These are phyloP conservation scores for Leccinum imitatum DNA, from an alignment of 768 basidiomycete genomes.

Conservation along the genomic window DNA sequence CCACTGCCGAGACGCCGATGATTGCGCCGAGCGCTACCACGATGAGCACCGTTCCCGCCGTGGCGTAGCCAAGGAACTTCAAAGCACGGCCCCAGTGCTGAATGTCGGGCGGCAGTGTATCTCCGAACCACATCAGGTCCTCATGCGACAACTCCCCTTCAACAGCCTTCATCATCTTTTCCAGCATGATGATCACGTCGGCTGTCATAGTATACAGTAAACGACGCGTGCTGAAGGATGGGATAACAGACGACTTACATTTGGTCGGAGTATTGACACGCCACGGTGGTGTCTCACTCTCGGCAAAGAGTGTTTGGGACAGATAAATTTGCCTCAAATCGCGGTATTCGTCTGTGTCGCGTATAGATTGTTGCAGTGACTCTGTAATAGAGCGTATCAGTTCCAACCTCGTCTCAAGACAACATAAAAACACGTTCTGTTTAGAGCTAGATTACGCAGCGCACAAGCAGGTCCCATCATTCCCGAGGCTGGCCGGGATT, in stretches of 20 bases:
- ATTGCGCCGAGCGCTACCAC: no score
- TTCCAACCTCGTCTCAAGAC: neutral
- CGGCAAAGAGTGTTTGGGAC: neutral
- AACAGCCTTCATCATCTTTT: conserved; percentile 21
- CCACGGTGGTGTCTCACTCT: neutral
- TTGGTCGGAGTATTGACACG: neutral
- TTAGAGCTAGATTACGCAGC: conserved; percentile 20
- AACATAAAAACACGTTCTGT: conserved; percentile 4
- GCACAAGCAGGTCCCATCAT: conserved; percentile 28
- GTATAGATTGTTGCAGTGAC: neutral
- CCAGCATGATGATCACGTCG: conserved; percentile 16
- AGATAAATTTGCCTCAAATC: neutral
- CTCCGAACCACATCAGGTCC: conserved; percentile 16
- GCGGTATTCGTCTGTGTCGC: neutral
- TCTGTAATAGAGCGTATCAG: neutral
- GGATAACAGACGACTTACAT: neutral
- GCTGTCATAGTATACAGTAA: conserved; percentile 3
- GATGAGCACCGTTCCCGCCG: no score
- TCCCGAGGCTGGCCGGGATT: conserved; percentile 15
- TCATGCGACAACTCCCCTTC: conserved; percentile 17
- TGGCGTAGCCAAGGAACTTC: no score
- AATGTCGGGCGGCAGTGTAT: conserved; percentile 19
- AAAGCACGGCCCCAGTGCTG: conserved; percentile 10
- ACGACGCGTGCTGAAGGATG: neutral
- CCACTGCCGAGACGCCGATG: no score